These are phyloP conservation scores for Areca catechu DNA, from an alignment of 176 grass and related monocot genomes.

Conservation along the genomic window DNA sequence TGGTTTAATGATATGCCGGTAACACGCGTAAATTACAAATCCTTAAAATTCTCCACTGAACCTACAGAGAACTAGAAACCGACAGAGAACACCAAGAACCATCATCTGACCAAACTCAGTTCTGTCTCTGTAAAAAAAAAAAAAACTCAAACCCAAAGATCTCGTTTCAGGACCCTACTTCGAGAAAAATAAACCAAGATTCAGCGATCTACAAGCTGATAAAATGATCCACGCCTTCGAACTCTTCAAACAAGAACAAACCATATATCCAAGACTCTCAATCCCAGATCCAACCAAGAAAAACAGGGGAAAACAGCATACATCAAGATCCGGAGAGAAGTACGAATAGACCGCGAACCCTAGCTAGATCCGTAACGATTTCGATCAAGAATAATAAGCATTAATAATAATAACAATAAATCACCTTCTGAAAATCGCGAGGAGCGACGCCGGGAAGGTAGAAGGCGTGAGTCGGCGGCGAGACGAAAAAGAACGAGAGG, in stretches of 20 bases:
- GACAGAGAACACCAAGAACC: too few relatives aligned
- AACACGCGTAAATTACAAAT: too few relatives aligned
- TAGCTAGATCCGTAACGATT: slow-evolving; percentile 16
- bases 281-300: background rate
- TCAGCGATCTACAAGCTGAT: background rate
- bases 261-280: background rate
- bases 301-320: slow-evolving; percentile 2
- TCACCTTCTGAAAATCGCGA: slow-evolving; percentile 39
- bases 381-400: slow-evolving; percentile 1
- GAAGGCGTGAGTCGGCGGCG: slow-evolving; percentile 22
- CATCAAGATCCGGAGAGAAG: slow-evolving; percentile 15
- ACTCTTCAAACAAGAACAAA: background rate
- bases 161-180: too few relatives aligned
- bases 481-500: slow-evolving; percentile 10
- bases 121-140: too few relatives aligned
- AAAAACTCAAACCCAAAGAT: too few relatives aligned
- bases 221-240: background rate
- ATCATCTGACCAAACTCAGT: too few relatives aligned
- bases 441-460: slow-evolving; percentile 43
- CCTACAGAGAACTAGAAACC: too few relatives aligned
- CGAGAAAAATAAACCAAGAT: background rate
- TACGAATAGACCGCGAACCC: slow-evolving; percentile 8
- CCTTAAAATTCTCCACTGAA: too few relatives aligned
- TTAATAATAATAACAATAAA: too few relatives aligned
- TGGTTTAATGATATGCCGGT: too few relatives aligned